Base-by-base conservation (phyloP, 177 flowering plant species). In the Vitis hybrid region DNA sequence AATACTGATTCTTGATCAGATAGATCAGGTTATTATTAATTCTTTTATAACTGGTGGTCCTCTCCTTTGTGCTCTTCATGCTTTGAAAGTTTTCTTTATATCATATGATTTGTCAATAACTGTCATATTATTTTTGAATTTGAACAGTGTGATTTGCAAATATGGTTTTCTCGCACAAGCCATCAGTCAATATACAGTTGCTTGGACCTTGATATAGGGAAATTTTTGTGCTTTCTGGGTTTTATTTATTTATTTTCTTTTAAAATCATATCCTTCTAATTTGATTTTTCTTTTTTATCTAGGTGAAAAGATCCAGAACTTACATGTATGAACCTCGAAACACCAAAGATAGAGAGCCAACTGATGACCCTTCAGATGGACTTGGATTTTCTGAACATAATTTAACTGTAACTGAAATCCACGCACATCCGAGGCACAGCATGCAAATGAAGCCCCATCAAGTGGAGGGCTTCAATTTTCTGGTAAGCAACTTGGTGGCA, bases 371-470 rank as follows among this genome's bases (percentile, higher is more conserved):
- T 14, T 66, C 68, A 15, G 66, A 60, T 71, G 83, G 78, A 18
- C 60, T 81, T 65, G 77, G 73, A 60, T 48, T 76, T 15, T 61
- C 79, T 64, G 83, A 76, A 50, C 76, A 79, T 55, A 80, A 80
- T 69, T 64, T 77, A 15, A 49, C 58, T 11, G 71, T 67, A 29
- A 72, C 77, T 64, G 88, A 81, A 69, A 76, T 92, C 13, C 66
- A 75, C 60, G 84, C 92, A 55, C 97, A 93, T 73, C 98, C 98
- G 10, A 79, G 92, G 75, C 98, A 93, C 67, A 74, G 20, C 79
- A 85, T 90, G 74, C 84, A 85, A 72, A 93, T 93, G 97, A 93
- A 85, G 74, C 87, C 90, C 19, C 97, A 93, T 77, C 98, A 93
- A 75, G 72, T 88, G 10, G 93, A 91, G 75, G 98, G 98, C 13